phyloP scores from a whole-genome alignment of 192 early-diverging fungal species.

The Coemansia sp. region DNA sequence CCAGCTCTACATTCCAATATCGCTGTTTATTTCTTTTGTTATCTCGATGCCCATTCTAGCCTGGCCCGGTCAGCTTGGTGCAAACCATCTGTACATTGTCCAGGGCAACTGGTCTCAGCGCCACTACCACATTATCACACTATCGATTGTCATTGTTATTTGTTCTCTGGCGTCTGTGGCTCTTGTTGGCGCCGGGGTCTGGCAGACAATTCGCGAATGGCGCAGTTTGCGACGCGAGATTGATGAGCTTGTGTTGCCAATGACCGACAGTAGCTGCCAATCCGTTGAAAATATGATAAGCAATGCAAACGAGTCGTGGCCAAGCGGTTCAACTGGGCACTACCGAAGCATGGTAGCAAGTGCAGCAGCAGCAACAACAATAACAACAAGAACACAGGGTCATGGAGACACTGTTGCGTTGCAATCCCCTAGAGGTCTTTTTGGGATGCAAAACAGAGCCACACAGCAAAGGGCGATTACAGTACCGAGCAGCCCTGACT shows the following conservation, averaged over 20 bases:
- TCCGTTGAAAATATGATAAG: conserved; percentile 13
- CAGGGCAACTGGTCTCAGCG: conserved; percentile 43
- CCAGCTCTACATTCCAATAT: conserved; percentile 44
- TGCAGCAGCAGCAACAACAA: neutral
- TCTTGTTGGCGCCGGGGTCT: conserved; percentile 52
- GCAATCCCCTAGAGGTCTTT: neutral
- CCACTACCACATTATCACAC: conserved; percentile 54
- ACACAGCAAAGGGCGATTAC: neutral
- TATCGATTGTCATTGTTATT: conserved; percentile 50
- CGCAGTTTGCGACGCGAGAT: conserved; percentile 48
- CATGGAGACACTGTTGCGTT: neutral
- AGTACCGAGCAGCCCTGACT: conserved; percentile 40
- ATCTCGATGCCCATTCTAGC: conserved; percentile 51
- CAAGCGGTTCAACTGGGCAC: neutral
- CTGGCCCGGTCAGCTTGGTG: conserved; percentile 45
- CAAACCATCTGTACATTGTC: conserved; percentile 53
- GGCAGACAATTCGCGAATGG: conserved; percentile 55
- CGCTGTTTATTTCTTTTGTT: conserved; percentile 27
- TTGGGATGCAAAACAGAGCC: neutral
- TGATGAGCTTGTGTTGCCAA: conserved; percentile 49
- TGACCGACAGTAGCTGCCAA: conserved; percentile 31
- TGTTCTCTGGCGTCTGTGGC: conserved; percentile 50
- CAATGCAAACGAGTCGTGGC: conserved; percentile 6
- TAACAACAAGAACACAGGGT: neutral
- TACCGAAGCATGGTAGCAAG: neutral